A percentile compares a stretch with the other conserved stretches of the same genome.
phyloP scores from a whole-genome alignment of 176 grass and related monocot species.

The Aegilops speltoides region DNA sequence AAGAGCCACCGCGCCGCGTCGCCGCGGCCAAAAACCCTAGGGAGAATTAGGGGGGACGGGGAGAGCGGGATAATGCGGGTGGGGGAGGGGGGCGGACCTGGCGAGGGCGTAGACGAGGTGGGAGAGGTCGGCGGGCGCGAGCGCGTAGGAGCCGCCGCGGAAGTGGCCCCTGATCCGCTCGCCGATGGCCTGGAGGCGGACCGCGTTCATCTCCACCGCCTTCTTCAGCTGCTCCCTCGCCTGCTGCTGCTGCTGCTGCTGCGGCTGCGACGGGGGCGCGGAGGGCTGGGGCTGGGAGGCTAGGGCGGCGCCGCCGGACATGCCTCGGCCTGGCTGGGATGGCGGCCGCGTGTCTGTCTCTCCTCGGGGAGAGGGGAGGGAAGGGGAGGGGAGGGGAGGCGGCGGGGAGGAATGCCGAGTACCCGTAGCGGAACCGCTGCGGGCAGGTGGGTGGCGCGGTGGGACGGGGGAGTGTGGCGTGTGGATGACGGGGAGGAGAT shows the following conservation, averaged over 20 bases:
- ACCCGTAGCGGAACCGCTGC: neutral
- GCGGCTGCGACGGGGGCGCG: neutral
- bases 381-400: no score
- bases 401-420: neutral
- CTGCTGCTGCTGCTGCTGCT: neutral
- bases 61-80: neutral
- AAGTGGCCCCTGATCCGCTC: slow-evolving; percentile 30
- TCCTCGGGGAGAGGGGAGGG: neutral
- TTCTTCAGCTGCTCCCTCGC: slow-evolving; percentile 15
- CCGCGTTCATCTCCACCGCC: slow-evolving; percentile 20
- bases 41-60: neutral
- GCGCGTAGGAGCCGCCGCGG: neutral
- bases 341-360: neutral
- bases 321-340: neutral
- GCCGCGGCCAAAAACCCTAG: slow-evolving; percentile 34
- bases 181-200: slow-evolving; percentile 31
- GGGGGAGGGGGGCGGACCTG: neutral
- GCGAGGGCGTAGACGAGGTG: slow-evolving; percentile 43
- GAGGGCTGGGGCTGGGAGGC: neutral
- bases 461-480: neutral
- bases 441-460: neutral
- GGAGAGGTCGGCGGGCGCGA: slow-evolving; percentile 7
- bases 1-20: neutral
- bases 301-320: slow-evolving; percentile 12
- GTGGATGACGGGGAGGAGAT: neutral